These are phyloP conservation scores for Pulveroboletus sp. DNA, from an alignment of 768 basidiomycete genomes.

Conservation along the genomic window DNA sequence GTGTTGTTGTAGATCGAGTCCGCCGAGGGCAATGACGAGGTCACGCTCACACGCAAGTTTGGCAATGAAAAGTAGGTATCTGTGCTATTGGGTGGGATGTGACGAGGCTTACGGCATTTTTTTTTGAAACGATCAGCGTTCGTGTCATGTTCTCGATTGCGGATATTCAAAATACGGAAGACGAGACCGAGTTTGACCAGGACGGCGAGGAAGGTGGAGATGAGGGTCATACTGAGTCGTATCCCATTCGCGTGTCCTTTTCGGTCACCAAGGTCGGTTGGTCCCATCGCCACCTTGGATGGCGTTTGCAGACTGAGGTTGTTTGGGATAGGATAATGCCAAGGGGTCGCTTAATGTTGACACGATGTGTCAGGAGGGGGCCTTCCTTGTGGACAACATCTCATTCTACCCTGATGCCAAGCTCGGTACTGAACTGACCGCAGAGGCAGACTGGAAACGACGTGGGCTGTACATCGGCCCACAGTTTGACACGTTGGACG, in stretches of 20 bases:
- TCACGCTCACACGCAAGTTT: slow-evolving; percentile 75
- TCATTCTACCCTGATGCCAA: slow-evolving; percentile 75
- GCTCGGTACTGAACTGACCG: slow-evolving; percentile 69
- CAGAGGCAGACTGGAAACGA: slow-evolving; percentile 92
- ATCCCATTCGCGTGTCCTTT: slow-evolving; percentile 75
- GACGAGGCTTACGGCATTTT: background rate
- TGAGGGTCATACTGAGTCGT: slow-evolving; percentile 35
- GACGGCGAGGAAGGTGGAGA: slow-evolving; percentile 35
- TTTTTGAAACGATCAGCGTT: slow-evolving; percentile 46
- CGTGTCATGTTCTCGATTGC: slow-evolving; percentile 90
- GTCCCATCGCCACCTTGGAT: background rate
- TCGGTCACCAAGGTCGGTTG: slow-evolving; percentile 74
- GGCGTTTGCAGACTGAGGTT: background rate
- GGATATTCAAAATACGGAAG: slow-evolving; percentile 59
- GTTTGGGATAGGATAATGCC: slow-evolving; percentile 36
- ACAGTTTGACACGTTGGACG: slow-evolving; percentile 89
- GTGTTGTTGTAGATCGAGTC: slow-evolving; percentile 58
- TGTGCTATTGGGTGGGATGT: too few relatives aligned
- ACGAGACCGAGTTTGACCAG: slow-evolving; percentile 37
- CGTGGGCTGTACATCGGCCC: slow-evolving; percentile 92
- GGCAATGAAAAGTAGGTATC: slow-evolving; percentile 82
- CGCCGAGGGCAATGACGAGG: slow-evolving; percentile 69
- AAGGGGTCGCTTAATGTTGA: slow-evolving; percentile 76
- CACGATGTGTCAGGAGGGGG: slow-evolving; percentile 70
- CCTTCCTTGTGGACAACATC: slow-evolving; percentile 85